phyloP scores from a whole-genome alignment of 2,329 filamentous ascomycete species.

The Trichophyton verrucosum region DNA sequence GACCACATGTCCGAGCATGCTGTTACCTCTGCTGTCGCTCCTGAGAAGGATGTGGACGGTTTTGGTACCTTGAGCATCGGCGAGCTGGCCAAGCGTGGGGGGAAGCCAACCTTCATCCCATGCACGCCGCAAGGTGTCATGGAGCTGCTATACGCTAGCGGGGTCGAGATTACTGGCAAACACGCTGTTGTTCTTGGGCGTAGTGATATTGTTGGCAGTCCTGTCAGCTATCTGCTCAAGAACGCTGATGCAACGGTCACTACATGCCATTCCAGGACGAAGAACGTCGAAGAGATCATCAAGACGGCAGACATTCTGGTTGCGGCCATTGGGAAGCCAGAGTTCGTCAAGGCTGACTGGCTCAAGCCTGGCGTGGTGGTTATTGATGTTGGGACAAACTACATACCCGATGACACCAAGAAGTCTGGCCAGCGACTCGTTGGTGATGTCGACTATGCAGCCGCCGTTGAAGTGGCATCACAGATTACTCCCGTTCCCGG shows the following conservation, averaged over 20 bases:
- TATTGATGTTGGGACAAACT: constrained; percentile 96
- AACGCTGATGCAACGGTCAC: constrained; percentile 96
- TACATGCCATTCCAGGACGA: constrained; percentile 83
- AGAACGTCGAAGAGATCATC: constrained; percentile 58
- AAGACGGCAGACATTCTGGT: constrained; percentile 81
- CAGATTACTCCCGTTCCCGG: constrained; percentile 93
- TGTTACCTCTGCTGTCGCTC: constrained; percentile 77
- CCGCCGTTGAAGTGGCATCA: constrained; percentile 72
- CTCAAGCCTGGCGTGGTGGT: constrained; percentile 89
- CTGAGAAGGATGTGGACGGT: constrained; percentile 95
- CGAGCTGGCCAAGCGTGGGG: constrained; percentile 89
- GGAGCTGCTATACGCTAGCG: constrained; percentile 73
- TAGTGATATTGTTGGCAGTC: constrained; percentile 94
- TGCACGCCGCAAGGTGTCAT: constrained; percentile 98
- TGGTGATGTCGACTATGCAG: constrained; percentile 86
- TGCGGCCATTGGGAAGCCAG: constrained; percentile 76
- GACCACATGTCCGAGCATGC: constrained; percentile 80
- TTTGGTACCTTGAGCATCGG: constrained; percentile 92
- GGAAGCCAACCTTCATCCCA: constrained; percentile 75
- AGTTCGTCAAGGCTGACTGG: constrained; percentile 90
- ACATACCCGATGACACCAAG: constrained; percentile 73
- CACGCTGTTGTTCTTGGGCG: constrained; percentile 87
- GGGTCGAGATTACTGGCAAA: constrained; percentile 75
- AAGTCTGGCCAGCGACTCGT: constrained; percentile 89
- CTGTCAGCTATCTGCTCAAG: constrained; percentile 88